These are phyloP conservation scores for Diplodia mutila DNA, from an alignment of 2,329 filamentous ascomycete species.

Conservation along the genomic window DNA sequence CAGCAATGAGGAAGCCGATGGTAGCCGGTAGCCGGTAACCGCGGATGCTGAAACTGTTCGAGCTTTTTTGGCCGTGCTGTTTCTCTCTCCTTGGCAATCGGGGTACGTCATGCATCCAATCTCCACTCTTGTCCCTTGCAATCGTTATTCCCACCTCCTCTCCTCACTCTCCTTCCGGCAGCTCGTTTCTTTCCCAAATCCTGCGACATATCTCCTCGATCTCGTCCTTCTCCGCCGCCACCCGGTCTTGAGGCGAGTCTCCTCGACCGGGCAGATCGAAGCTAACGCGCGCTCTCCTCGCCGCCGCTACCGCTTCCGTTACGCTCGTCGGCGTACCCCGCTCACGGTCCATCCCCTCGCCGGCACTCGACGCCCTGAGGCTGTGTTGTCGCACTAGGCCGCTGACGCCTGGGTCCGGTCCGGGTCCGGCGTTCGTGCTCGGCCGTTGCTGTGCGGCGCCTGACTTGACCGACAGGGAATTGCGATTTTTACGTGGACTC, in stretches of 20 bases:
- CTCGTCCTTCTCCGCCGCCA: constrained; percentile 29
- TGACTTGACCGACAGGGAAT: not conserved
- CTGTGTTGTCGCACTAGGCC: constrained; percentile 31
- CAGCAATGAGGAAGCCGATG: not conserved
- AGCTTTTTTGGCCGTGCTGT: not conserved
- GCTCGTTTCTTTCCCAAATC: constrained; percentile 45
- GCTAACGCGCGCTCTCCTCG: constrained; percentile 27
- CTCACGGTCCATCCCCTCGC: constrained; percentile 29
- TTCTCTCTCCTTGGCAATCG: not conserved
- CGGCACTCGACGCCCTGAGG: constrained; percentile 30
- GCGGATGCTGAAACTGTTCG: not conserved
- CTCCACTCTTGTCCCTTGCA: constrained; percentile 9
- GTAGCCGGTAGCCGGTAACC: not conserved
- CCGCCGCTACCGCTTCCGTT: constrained; percentile 33
- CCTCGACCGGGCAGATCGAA: constrained; percentile 24
- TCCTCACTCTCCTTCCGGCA: constrained; percentile 41
- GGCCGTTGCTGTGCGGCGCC: constrained; percentile 31
- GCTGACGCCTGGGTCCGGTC: constrained; percentile 15
- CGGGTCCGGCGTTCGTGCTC: constrained; percentile 28
- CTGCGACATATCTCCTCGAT: constrained; percentile 46
- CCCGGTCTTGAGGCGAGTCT: constrained; percentile 18
- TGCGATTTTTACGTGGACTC: constrained; percentile 30
- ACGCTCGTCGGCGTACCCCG: constrained; percentile 34
- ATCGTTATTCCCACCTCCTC: not conserved
- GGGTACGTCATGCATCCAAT: not conserved